Evolutionary conservation across 257 asterid genomes (phyloP).

Genomic region (Gentiana straminea): DNA sequence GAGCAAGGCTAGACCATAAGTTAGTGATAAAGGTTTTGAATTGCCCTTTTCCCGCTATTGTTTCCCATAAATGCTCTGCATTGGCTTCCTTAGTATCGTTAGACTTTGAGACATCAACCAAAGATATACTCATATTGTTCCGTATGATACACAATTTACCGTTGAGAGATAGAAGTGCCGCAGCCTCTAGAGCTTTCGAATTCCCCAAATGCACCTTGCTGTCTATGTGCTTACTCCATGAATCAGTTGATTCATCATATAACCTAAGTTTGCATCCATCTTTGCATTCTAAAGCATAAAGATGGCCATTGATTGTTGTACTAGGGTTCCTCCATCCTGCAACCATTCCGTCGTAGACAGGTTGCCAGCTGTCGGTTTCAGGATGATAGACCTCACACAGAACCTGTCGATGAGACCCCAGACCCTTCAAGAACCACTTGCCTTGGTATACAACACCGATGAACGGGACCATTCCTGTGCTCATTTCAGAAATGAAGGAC

Average conservation of each 20-base stretch:
- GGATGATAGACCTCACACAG: constrained; percentile 25
- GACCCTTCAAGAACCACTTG: constrained; percentile 27
- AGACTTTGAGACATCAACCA: constrained; percentile 20
- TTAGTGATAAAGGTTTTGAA: constrained; percentile 20
- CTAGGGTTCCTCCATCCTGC: constrained; percentile 28
- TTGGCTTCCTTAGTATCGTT: constrained; percentile 10
- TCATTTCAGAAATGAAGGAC: constrained; percentile 30
- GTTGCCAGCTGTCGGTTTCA: constrained; percentile 21
- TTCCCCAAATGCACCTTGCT: constrained; percentile 23
- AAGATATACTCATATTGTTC: constrained; percentile 21
- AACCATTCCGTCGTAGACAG: constrained; percentile 22
- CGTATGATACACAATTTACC: constrained; percentile 22
- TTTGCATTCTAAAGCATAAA: constrained; percentile 23
- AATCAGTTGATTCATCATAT: constrained; percentile 20
- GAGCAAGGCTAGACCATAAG: constrained; percentile 22
- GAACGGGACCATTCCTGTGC: constrained; percentile 34
- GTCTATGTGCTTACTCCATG: constrained; percentile 25
- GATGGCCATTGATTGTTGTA: constrained; percentile 17
- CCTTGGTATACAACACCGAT: constrained; percentile 21
- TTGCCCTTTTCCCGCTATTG: constrained; percentile 24
- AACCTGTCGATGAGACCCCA: constrained; percentile 27
- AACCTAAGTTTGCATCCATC: constrained; percentile 26
- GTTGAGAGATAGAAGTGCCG: constrained; percentile 19
- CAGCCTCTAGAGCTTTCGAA: constrained; percentile 25
- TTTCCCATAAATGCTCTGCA: constrained; percentile 23